A percentile compares a stretch with the other conserved stretches of the same genome.
phyloP scores from a whole-genome alignment of 352 stramenopile species.

The Phytopythium montanum region DNA sequence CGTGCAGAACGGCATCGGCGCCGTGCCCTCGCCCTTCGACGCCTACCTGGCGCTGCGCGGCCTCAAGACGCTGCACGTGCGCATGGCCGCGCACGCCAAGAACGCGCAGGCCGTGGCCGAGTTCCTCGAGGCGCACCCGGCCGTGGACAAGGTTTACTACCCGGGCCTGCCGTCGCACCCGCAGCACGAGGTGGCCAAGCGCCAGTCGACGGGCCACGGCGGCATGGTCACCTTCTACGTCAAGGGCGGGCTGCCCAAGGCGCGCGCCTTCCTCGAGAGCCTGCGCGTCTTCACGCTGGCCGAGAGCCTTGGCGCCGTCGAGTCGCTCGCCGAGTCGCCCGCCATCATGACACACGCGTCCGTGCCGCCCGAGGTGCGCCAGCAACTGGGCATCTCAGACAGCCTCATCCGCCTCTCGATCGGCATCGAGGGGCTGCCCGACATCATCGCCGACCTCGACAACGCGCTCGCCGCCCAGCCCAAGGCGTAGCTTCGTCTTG shows the following conservation, averaged over 20 bases:
- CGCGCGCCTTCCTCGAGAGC: constrained; percentile 91
- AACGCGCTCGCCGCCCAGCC: constrained; percentile 63
- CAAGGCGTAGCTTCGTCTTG: constrained; percentile 9
- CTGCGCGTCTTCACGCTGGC: constrained; percentile 93
- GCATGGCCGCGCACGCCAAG: constrained; percentile 93
- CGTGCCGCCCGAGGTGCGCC: constrained; percentile 83
- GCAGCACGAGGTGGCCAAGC: constrained; percentile 86
- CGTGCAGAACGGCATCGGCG: constrained; percentile 92
- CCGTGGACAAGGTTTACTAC: constrained; percentile 92
- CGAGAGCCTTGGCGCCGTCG: constrained; percentile 33
- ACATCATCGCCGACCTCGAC: constrained; percentile 90
- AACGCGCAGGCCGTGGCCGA: constrained; percentile 92
- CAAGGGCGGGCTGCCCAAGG: constrained; percentile 74
- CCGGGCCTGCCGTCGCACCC: constrained; percentile 88
- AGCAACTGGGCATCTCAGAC: constrained; percentile 90
- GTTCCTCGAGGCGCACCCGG: constrained; percentile 85
- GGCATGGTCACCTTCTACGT: constrained; percentile 94
- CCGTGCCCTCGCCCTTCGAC: constrained; percentile 91
- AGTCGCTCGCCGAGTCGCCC: constrained; percentile 69
- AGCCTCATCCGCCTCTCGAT: constrained; percentile 92
- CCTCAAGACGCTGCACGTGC: constrained; percentile 94
- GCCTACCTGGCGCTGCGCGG: constrained; percentile 93
- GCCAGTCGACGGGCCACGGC: constrained; percentile 67
- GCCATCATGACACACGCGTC: constrained; percentile 94
- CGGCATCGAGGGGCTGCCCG: constrained; percentile 90